Percentiles rank a stretch among this genome's conserved stretches.
phyloP scores from a whole-genome alignment of 768 basidiomycete species.

The Boletus rubroflammeus region DNA sequence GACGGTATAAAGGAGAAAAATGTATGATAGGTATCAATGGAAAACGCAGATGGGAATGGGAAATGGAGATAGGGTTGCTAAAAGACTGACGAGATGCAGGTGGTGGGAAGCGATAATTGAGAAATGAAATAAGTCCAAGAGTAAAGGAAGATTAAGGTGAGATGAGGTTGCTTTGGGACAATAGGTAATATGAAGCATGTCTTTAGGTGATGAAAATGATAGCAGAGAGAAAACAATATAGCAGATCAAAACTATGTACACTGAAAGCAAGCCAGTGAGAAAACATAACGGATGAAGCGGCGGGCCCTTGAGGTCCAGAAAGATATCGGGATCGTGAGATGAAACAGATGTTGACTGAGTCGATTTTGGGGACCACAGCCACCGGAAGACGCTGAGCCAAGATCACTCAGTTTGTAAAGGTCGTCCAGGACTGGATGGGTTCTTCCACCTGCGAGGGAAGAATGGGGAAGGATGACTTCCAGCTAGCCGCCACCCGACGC shows the following conservation, averaged over 20 bases:
- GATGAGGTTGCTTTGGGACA: not conserved
- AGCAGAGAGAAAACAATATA: constrained; percentile 13
- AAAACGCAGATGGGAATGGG: not conserved
- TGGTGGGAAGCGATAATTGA: constrained; percentile 10
- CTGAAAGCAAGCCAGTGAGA: constrained; percentile 18
- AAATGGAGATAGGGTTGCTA: not conserved
- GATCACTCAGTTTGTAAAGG: constrained; percentile 10
- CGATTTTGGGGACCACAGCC: not conserved
- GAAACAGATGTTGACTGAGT: constrained; percentile 13
- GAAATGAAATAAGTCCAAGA: constrained; percentile 17
- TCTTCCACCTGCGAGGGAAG: constrained; percentile 31
- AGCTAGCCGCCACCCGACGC: constrained; percentile 54
- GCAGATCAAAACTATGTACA: constrained; percentile 24
- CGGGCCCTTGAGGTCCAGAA: constrained; percentile 4
- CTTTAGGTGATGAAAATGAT: not conserved
- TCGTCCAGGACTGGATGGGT: constrained; percentile 27
- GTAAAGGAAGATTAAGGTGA: constrained; percentile 6
- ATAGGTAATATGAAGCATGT: not conserved
- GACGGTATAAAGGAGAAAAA: not conserved
- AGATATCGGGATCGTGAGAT: constrained; percentile 1
- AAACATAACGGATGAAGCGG: constrained; percentile 5
- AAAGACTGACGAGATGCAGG: not conserved
- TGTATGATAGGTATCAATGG: constrained; percentile 3
- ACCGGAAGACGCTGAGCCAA: not conserved
- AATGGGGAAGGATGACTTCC: constrained; percentile 31